Percentiles rank a stretch among this genome's conserved stretches.
phyloP scores from a whole-genome alignment of 2,329 filamentous ascomycete species.

The Mariannaea sp. region DNA sequence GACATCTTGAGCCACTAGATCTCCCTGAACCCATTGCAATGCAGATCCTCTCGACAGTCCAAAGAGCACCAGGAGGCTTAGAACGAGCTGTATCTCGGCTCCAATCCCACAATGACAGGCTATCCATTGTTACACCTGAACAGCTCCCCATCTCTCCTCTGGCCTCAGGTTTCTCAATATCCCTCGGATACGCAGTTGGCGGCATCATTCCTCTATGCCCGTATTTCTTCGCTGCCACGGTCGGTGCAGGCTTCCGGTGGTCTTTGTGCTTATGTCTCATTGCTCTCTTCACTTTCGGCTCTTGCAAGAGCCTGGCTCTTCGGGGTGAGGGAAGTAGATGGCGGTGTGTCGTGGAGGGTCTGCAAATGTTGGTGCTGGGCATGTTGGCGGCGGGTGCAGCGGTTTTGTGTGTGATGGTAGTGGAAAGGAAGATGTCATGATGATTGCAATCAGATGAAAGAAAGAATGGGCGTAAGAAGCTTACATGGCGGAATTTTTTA shows the following conservation, averaged over 20 bases:
- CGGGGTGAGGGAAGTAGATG: conserved; percentile 22
- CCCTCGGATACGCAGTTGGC: conserved; percentile 65
- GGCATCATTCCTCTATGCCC: conserved; percentile 66
- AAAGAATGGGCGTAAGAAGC: too few relatives aligned
- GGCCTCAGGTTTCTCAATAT: conserved; percentile 62
- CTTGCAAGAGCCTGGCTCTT: conserved; percentile 55
- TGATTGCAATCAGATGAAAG: too few relatives aligned
- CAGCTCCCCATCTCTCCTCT: conserved; percentile 41
- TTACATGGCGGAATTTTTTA: too few relatives aligned
- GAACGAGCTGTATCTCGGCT: conserved; percentile 30
- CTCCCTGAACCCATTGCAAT: conserved; percentile 32
- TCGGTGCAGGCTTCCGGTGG: conserved; percentile 53
- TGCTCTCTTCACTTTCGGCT: conserved; percentile 61
- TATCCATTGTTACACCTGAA: neutral
- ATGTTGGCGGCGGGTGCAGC: conserved; percentile 41
- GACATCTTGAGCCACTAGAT: conserved; percentile 41
- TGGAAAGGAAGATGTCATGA: conserved; percentile 22
- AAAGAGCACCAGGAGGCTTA: conserved; percentile 40
- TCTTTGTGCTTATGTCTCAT: conserved; percentile 59
- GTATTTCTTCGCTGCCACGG: conserved; percentile 58
- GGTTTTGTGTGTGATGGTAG: conserved; percentile 38
- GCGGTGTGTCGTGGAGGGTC: conserved; percentile 38
- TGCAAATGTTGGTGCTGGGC: conserved; percentile 44
- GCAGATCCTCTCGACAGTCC: conserved; percentile 35
- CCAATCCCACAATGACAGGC: conserved; percentile 17